Base-by-base conservation (phyloP, 1,139 yeast species). In the Debaryomyces sp. region DNA sequence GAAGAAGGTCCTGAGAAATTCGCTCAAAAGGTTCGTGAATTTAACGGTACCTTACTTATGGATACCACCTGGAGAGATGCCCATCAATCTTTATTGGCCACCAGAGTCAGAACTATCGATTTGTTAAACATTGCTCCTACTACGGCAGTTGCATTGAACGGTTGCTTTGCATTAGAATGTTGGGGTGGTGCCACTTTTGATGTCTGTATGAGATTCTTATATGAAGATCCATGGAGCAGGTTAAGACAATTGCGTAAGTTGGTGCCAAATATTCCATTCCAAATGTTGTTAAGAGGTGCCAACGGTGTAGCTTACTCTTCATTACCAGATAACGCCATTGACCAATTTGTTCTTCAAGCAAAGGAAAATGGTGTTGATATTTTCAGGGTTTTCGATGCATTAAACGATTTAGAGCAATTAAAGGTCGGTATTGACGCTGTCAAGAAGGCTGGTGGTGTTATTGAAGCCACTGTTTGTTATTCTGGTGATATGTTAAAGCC, bases 131-230 rank as follows among this genome's bases (percentile, higher is more conserved):
- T 95, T 74, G 99, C 99, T 21, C 94, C 92, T 50, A 83, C 96
- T 47, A 94, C 99, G 29, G 89, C 97, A 2, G 85, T 88, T 65
- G 99, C 97, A 18, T 74, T 91, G 60, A 74, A 87, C 54, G 95
- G 96, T 51, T 96, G 96, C 1, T 95, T 90, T 70, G 95, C 99
- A n/a, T 78, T 94, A 49, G 99, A 94, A 76, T 94, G 98, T 77
- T 94, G 99, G 99, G 99, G 99, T 73, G 99, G 99, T 73, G 99
- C 99, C 49, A 94, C 99, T 30, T 94, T 94, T 64, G 99, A 94
- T 67, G 99, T 94, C 48, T 89, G 97, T 52, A 92, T 94, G 98
- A 84, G 99, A 72, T 95, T 95, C 80, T 80, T 94, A 63, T 92
- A 92, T 69, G 99, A 94, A 78, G 97, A 92, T 68, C 99, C 99